Conservation (phyloP, 768 basidiomycete species). For the Zangia roseola region DNA sequence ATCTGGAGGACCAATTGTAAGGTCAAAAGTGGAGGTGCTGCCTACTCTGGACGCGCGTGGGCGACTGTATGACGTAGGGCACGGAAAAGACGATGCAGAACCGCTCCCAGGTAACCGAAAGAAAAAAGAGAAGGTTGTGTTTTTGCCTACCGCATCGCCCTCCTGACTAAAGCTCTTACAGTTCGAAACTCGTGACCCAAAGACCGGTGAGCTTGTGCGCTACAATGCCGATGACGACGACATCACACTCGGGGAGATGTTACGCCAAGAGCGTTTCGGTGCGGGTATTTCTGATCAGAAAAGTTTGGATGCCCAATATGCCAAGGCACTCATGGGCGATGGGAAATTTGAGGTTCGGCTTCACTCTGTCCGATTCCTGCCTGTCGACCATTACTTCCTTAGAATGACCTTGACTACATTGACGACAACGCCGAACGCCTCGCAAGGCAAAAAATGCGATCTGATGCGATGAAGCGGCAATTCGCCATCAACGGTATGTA, state of each 20-base stretch:
- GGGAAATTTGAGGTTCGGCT: slow-evolving; percentile 74
- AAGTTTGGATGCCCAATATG: slow-evolving; percentile 86
- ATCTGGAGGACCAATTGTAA: slow-evolving; percentile 37
- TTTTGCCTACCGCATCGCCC: slow-evolving; percentile 1
- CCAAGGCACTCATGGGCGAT: slow-evolving; percentile 83
- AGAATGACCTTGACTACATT: slow-evolving; percentile 92
- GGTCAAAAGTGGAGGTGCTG: slow-evolving; percentile 74
- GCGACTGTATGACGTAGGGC: slow-evolving; percentile 87
- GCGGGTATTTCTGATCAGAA: slow-evolving; percentile 91
- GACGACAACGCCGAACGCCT: slow-evolving; percentile 96
- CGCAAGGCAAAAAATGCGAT: slow-evolving; percentile 91
- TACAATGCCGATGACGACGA: slow-evolving; percentile 91
- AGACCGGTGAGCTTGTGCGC: slow-evolving; percentile 86
- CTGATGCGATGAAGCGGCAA: slow-evolving; percentile 93
- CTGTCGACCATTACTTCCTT: neutral
- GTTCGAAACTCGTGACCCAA: slow-evolving; percentile 88
- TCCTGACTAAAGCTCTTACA: slow-evolving; percentile 24
- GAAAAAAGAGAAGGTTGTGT: slow-evolving; percentile 68
- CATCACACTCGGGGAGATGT: slow-evolving; percentile 83
- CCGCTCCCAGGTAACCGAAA: slow-evolving; percentile 66
- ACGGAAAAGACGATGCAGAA: slow-evolving; percentile 59
- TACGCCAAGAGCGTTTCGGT: slow-evolving; percentile 88
- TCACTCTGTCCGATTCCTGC: neutral
- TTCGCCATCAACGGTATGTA: slow-evolving; percentile 92
- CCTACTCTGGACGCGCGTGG: slow-evolving; percentile 88